A percentile compares a stretch with the other conserved stretches of the same genome.
These are phyloP conservation scores for Nigrograna mackinnonii DNA, from an alignment of 2,329 filamentous ascomycete species.

Conservation along the genomic window DNA sequence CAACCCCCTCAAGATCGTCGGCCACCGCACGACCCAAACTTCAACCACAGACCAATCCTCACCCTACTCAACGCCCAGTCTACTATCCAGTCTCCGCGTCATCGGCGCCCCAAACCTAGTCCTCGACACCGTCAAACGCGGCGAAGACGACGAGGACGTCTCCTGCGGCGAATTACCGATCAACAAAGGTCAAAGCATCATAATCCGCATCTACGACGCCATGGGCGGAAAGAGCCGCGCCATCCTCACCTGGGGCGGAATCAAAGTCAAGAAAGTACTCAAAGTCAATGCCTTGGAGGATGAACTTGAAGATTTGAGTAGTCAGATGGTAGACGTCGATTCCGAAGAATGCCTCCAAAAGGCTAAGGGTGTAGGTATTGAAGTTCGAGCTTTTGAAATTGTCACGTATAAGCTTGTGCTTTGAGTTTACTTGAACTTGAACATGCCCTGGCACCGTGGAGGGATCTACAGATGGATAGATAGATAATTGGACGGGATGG, in stretches of 20 bases:
- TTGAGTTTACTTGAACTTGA: too few species aligned
- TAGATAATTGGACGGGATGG: too few species aligned
- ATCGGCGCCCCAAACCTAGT: conserved; percentile 68
- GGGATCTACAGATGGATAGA: too few species aligned
- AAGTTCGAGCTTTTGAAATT: conserved; percentile 80
- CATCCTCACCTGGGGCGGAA: conserved; percentile 64
- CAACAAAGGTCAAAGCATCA: conserved; percentile 75
- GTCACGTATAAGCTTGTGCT: conserved; percentile 70
- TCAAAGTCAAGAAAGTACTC: conserved; percentile 74
- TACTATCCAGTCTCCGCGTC: conserved; percentile 67
- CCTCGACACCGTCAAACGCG: conserved; percentile 89
- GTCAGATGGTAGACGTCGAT: conserved; percentile 45
- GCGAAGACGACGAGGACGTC: conserved; percentile 62
- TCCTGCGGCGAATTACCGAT: conserved; percentile 56
- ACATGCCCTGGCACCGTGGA: too few species aligned
- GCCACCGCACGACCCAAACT: conserved; percentile 12
- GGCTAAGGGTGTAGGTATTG: conserved; percentile 57
- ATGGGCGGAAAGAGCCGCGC: conserved; percentile 80
- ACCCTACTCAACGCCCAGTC: conserved; percentile 23
- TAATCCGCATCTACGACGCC: conserved; percentile 85
- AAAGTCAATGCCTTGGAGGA: conserved; percentile 92
- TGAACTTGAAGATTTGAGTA: conserved; percentile 62
- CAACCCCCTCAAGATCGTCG: conserved; percentile 68
- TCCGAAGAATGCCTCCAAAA: conserved; percentile 50
- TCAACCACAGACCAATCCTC: conserved; percentile 26